Evolutionary conservation across 441 rosid species (phyloP), one percentile per base, ranked within the genome.

Genomic region (Brassica balearica): DNA sequence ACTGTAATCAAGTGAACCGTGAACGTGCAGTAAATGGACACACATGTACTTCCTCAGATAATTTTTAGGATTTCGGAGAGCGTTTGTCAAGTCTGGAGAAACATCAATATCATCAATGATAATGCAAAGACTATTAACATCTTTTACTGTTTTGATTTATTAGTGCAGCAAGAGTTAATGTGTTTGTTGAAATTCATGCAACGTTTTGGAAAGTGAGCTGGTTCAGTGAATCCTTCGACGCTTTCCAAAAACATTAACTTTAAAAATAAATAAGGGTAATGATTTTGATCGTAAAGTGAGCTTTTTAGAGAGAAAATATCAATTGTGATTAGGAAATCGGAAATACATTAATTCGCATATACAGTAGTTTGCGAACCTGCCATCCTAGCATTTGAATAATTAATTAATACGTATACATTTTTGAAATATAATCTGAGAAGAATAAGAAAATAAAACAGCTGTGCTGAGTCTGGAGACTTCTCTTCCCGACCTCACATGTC

Each of bases 401-500:
- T 9, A 20, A 69, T 22, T 23, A 15, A 11, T 32, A 32, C 1
- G 51, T 15, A 53, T 55, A 48, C 11, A 2, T 17, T 55, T 7
- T 2, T 55, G 69, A 19, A 68, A 20, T 14, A 53, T 53, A 53
- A 14, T 5, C 6, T 51, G 58, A 51, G 19, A 4, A 48, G 55
- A 48, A 48, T 51, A 51, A 14, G n/a, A 71, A 55, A 56, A 5
- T 25, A n/a, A 77, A 71, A 78, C 69, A 78, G 81, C 74, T 72
- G 81, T 78, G 56, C 34, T 60, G 64, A 46, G 68, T 78, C 74
- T 78, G 65, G 69, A 78, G 81, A 67, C 23, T 72, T 78, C 74
- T 69, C 65, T 34, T 73, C 77, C 59, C 3, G 51, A 67, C 73
- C 81, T 66, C 77, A 78, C 74, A 68, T 78, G 77, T 73, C 77